phyloP scores from a whole-genome alignment of 2,329 filamentous ascomycete species.

The Bisporella sp. region DNA sequence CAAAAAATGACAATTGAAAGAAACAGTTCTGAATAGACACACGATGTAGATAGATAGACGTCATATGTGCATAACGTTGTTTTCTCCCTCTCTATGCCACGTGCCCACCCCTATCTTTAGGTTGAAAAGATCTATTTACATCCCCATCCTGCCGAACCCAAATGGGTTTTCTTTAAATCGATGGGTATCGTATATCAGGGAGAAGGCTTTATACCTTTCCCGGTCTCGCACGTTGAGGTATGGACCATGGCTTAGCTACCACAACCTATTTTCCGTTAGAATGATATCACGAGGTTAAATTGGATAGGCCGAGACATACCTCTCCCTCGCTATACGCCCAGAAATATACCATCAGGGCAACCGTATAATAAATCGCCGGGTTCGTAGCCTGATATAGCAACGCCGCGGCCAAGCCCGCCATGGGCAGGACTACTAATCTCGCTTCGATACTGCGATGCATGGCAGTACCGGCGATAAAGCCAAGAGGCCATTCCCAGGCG shows the following conservation, averaged over 20 bases:
- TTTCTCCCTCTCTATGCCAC: no score
- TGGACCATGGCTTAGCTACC: slow-evolving; percentile 22
- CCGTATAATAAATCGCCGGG: slow-evolving; percentile 76
- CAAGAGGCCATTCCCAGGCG: slow-evolving; percentile 86
- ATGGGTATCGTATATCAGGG: background rate
- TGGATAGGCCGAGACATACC: slow-evolving; percentile 47
- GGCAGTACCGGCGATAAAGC: slow-evolving; percentile 65
- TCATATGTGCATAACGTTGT: no score
- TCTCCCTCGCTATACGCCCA: slow-evolving; percentile 98
- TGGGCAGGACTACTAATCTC: slow-evolving; percentile 73
- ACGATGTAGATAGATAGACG: no score
- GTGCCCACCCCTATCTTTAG: no score
- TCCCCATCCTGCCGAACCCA: no score
- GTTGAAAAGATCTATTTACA: no score
- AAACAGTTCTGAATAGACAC: no score
- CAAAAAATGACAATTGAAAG: no score
- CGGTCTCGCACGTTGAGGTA: slow-evolving; percentile 15
- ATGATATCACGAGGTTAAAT: background rate
- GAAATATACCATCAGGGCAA: slow-evolving; percentile 83
- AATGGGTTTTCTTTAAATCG: background rate
- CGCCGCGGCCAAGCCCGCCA: slow-evolving; percentile 66
- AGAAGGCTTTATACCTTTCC: slow-evolving; percentile 21
- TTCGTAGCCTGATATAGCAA: slow-evolving; percentile 92
- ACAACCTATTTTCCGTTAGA: slow-evolving; percentile 16
- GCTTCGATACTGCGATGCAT: slow-evolving; percentile 86